Conservation (phyloP, 345 rosid species). For the Leavenworthia alabamica region DNA sequence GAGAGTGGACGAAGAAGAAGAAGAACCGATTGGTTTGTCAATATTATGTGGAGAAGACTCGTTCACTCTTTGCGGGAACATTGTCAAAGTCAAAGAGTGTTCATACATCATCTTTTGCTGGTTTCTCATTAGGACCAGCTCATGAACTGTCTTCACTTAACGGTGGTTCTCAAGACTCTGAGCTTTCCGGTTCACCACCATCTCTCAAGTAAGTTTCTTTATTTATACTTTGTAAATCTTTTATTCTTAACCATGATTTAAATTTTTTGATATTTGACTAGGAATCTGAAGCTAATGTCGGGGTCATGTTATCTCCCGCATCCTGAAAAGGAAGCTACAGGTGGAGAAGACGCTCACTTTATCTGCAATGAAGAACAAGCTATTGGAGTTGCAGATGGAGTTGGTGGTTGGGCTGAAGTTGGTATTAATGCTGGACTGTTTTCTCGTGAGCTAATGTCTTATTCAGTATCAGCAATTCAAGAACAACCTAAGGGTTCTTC, state of each 20-base stretch:
- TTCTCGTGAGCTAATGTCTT: conserved; percentile 80
- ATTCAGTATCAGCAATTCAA: conserved; percentile 66
- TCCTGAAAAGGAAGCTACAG: conserved; percentile 87
- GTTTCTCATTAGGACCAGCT: conserved; percentile 49
- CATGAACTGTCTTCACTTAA: conserved; percentile 49
- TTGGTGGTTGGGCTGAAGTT: conserved; percentile 98
- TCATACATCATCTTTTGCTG: conserved; percentile 34
- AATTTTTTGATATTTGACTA: conserved; percentile 31
- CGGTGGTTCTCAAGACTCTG: conserved; percentile 47
- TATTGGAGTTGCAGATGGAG: conserved; percentile 97
- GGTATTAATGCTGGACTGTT: conserved; percentile 77
- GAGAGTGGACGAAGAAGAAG: conserved; percentile 27
- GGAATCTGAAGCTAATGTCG: conserved; percentile 59
- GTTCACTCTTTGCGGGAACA: conserved; percentile 25
- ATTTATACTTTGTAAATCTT: not conserved
- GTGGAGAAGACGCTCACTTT: conserved; percentile 98
- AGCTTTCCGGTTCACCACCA: conserved; percentile 31
- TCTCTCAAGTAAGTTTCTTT: conserved; percentile 25
- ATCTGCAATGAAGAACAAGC: conserved; percentile 70
- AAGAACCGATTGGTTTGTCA: conserved; percentile 42
- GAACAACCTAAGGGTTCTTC: conserved; percentile 59
- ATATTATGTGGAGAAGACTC: conserved; percentile 29
- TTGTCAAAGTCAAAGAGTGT: conserved; percentile 37
- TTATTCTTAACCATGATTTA: no score
- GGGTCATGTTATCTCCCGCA: conserved; percentile 85